phyloP scores from a whole-genome alignment of 495 filamentous ascomycete genomes.

The Lasiosphaeria hispida region DNA sequence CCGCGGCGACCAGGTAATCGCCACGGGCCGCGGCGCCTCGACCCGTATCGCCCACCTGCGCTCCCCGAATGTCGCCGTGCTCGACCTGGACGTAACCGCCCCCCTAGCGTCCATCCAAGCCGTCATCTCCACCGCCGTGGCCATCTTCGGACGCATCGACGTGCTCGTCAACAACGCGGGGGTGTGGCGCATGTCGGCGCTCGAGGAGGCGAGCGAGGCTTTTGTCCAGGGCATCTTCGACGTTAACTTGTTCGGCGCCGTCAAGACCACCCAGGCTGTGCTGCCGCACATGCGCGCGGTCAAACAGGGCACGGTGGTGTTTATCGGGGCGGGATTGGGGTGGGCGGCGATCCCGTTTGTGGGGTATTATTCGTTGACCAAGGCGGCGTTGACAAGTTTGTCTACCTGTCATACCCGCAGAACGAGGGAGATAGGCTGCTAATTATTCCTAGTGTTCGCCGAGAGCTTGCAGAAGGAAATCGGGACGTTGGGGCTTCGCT shows the following conservation, averaged over 20 bases:
- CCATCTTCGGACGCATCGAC: slow-evolving; percentile 46
- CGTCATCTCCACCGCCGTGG: slow-evolving; percentile 33
- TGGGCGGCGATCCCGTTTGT: slow-evolving; percentile 18
- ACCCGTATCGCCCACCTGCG: slow-evolving; percentile 41
- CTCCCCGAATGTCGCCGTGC: slow-evolving; percentile 35
- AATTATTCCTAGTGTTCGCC: slow-evolving; percentile 16
- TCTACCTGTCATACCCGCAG: neutral
- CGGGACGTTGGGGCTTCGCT: slow-evolving; percentile 12
- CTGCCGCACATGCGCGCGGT: slow-evolving; percentile 46
- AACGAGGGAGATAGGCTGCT: neutral
- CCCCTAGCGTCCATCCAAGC: slow-evolving; percentile 36
- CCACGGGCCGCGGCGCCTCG: slow-evolving; percentile 46
- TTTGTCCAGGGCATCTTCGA: slow-evolving; percentile 41
- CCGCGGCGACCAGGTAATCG: slow-evolving; percentile 56
- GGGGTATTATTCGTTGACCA: slow-evolving; percentile 17
- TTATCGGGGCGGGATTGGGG: slow-evolving; percentile 22
- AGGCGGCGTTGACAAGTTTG: slow-evolving; percentile 22
- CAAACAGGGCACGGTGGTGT: slow-evolving; percentile 44
- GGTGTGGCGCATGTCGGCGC: slow-evolving; percentile 40
- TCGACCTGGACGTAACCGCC: slow-evolving; percentile 49
- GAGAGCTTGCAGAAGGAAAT: slow-evolving; percentile 24
- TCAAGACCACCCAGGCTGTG: slow-evolving; percentile 44
- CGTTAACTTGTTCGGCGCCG: slow-evolving; percentile 50
- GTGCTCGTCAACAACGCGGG: slow-evolving; percentile 59
- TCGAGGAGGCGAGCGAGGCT: slow-evolving; percentile 45